Base-by-base conservation (phyloP, 176 grass and related monocot species). In the Raddia distichophylla region DNA sequence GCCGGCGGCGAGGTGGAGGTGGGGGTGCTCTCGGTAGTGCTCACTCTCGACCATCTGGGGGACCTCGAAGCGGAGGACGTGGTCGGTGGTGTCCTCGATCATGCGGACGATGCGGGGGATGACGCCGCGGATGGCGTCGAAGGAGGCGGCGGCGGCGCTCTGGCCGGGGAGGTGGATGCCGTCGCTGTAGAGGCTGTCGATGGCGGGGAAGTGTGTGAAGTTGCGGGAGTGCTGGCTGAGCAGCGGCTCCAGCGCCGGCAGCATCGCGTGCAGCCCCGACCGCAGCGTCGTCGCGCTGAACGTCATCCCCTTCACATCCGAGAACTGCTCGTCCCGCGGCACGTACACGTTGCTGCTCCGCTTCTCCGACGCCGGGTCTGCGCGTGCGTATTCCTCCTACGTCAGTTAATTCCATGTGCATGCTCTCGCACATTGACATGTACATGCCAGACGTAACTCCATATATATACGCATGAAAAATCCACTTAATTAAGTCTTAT, bases 141-240 rank as follows among this genome's bases (percentile, higher is more conserved):
- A 13, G 65, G 78, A 17, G 52, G 52, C 3, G 0, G 35, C 59
- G 27, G 27, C 27, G 0, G 35, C 59, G 1, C 51, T 46, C 44
- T 83, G 43, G 35, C 68, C 1, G 2, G 92, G 92, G 7, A 97
- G 80, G 18, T 14, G 17, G 64, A 97, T 47, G 80, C 95, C 95
- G 64, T 86, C 88, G 46, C 87, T 83, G 68, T 64, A 94, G 69
- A 98, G 84, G 18, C 47, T 64, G 74, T 98, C 95, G 27, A 98
- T 98, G 80, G 92, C 88, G 2, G 92, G 87, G 83, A 98, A 98
- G 84, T 89, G 84, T 9, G 90, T 90, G 84, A 98, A 98, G 5
- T 75, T 34, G 2, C 87, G 65, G 44, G 88, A 63, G 55, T n/a
- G 1, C 37, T 86, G 67, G 2, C 19, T 34, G n/a, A 97, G 60